Base-by-base conservation (phyloP, 2,329 filamentous ascomycete species). In the Ceratocystis ficicola region DNA sequence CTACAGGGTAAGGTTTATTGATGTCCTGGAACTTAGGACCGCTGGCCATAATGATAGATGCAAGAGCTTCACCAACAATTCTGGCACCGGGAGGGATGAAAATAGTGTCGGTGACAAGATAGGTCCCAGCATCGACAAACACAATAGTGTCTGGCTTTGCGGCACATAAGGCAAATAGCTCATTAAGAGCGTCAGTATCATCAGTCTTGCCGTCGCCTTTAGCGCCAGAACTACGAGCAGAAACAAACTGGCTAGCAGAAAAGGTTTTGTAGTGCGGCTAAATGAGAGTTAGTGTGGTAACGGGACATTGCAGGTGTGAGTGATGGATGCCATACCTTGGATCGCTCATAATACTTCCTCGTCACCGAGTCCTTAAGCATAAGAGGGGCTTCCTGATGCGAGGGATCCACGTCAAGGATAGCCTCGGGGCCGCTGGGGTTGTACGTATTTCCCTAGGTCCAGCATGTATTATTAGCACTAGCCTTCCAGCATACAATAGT, bases 121-220 rank as follows among this genome's bases (percentile, higher is more conserved):
- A 88, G 28, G 81, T 77, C 8, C 86, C 85, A 28, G 80, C 80
- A 69, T 86, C 83, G 66, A 88, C 77, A 70, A 80, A 87, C 17
- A 83, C 79, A 28, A 88, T 74, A 66, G 80, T 78, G 63, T 80
- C 81, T 0, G 77, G 72, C 1, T 78, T 77, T 7, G 81, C 81
- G 59, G 79, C 81, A 10, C 73, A 71, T 67, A 70, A 71, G 82
- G 78, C 69, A 68, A 93, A 79, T 15, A 88, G 81, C 17, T 76
- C 76, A 71, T 90, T 87, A 66, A 94, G 81, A 15, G 83, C 83
- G 6, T 77, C 78, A 1, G 89, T 92, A 72, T 94, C 90, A 69
- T 94, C 89, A 0, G 87, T 86, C 1, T 74, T 73, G 44, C 88
- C 89, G 71, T 94, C 88, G 68, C 89, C 90, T 71, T 80, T 85